These are phyloP conservation scores for Arthrobotrys conoides DNA, from an alignment of 2,329 filamentous ascomycete species.

Conservation along the genomic window DNA sequence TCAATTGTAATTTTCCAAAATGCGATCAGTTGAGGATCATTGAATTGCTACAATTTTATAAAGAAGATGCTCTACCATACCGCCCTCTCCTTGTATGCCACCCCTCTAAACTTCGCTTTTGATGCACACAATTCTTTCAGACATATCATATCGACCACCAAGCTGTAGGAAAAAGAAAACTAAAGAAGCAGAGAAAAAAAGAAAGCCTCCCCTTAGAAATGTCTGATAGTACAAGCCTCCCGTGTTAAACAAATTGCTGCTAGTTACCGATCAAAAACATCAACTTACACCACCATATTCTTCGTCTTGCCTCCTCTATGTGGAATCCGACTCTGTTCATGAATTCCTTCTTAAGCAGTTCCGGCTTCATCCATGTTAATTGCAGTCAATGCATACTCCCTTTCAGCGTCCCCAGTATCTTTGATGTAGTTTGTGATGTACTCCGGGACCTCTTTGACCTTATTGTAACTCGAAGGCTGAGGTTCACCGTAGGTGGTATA, in stretches of 20 bases:
- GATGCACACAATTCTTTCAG: conserved; percentile 11
- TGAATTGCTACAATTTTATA: neutral
- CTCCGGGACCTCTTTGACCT: conserved; percentile 73
- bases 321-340: neutral
- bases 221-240: conserved; percentile 15
- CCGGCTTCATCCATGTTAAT: conserved; percentile 32
- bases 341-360: conserved; percentile 14
- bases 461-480: conserved; percentile 74
- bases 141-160: conserved; percentile 2
- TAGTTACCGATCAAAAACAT: neutral
- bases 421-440: conserved; percentile 74
- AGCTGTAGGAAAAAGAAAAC: neutral
- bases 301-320: too few species aligned
- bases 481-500: conserved; percentile 77
- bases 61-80: neutral
- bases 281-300: conserved; percentile 2
- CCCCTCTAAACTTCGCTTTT: neutral
- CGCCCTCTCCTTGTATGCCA: neutral
- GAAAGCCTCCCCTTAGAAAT: neutral
- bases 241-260: conserved; percentile 3
- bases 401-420: conserved; percentile 69
- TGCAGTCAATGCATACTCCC: conserved; percentile 67
- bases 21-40: neutral
- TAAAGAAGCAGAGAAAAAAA: neutral
- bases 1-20: neutral